Evolutionary conservation across 768 basidiomycete species (phyloP).

Genomic region (Grammothele lineata): DNA sequence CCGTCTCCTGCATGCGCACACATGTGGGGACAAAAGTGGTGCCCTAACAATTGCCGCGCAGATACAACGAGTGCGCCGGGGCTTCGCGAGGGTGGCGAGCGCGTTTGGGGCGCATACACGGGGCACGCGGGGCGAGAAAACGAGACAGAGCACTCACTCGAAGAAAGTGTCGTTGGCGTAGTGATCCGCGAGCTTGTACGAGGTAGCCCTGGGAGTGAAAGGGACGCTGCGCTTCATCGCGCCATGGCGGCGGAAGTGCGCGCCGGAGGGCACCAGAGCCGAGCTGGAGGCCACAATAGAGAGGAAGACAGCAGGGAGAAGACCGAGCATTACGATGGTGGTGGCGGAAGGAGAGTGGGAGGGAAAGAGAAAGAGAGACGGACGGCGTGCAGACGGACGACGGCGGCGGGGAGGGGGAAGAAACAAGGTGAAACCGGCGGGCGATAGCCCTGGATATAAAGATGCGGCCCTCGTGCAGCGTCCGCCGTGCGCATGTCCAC

Average conservation of each 20-base stretch:
- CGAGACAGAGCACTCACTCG: slow-evolving; percentile 36
- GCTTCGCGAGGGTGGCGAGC: too few species aligned
- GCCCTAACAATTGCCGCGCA: too few species aligned
- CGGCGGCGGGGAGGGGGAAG: slow-evolving; percentile 3
- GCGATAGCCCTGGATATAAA: slow-evolving; percentile 1
- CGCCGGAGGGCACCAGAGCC: slow-evolving; percentile 31
- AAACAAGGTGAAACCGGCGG: slow-evolving; percentile 2
- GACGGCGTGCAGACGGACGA: too few species aligned
- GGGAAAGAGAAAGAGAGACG: slow-evolving; percentile 7
- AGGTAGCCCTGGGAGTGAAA: slow-evolving; percentile 18
- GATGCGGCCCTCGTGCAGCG: not conserved
- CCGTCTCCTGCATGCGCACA: too few species aligned
- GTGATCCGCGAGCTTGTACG: slow-evolving; percentile 35
- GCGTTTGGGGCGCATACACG: too few species aligned
- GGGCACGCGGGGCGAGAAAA: not conserved
- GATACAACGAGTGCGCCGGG: too few species aligned
- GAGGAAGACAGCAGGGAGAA: slow-evolving; percentile 31
- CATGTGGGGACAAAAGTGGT: too few species aligned
- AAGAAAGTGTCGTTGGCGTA: slow-evolving; percentile 56
- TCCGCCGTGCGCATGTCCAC: too few species aligned
- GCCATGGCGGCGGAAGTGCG: slow-evolving; percentile 27
- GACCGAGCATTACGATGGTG: slow-evolving; percentile 26
- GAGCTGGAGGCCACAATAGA: slow-evolving; percentile 34
- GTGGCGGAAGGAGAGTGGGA: slow-evolving; percentile 1
- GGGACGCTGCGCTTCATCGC: slow-evolving; percentile 19